These are phyloP conservation scores for Ascosphaera apis DNA, from an alignment of 2,329 filamentous ascomycete species.

Conservation along the genomic window DNA sequence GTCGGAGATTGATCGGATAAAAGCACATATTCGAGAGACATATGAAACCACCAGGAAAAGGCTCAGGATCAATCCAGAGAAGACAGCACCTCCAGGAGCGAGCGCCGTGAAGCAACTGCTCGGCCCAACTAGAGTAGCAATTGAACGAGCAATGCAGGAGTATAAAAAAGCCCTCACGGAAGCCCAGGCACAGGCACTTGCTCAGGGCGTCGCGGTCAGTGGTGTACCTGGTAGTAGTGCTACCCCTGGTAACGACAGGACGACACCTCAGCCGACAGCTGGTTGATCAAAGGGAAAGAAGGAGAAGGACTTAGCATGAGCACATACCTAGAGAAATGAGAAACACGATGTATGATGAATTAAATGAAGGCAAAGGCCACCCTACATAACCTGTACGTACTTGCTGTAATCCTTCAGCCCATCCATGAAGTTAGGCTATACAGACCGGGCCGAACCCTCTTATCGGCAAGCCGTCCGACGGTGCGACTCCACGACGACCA, in stretches of 20 bases:
- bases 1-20: constrained; percentile 40
- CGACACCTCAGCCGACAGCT: not conserved
- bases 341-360: too few relatives aligned
- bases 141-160: constrained; percentile 45
- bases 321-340: too few relatives aligned
- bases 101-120: constrained; percentile 56
- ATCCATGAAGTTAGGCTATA: too few relatives aligned
- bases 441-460: too few relatives aligned
- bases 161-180: constrained; percentile 51
- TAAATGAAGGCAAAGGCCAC: too few relatives aligned
- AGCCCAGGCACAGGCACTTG: constrained; percentile 12
- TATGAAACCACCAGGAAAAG: constrained; percentile 53
- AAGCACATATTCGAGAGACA: constrained; percentile 46
- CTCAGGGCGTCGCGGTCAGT: not conserved
- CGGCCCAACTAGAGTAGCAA: constrained; percentile 45
- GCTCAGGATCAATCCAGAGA: constrained; percentile 41
- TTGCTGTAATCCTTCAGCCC: too few relatives aligned
- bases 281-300: too few relatives aligned
- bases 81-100: constrained; percentile 47
- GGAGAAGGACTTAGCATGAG: too few relatives aligned
- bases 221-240: not conserved
- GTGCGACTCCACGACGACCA: too few relatives aligned
- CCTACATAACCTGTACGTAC: too few relatives aligned
- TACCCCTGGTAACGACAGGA: not conserved
- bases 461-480: too few relatives aligned